Conservation (phyloP, 2,329 filamentous ascomycete species). For the Botryotinia globosa region DNA sequence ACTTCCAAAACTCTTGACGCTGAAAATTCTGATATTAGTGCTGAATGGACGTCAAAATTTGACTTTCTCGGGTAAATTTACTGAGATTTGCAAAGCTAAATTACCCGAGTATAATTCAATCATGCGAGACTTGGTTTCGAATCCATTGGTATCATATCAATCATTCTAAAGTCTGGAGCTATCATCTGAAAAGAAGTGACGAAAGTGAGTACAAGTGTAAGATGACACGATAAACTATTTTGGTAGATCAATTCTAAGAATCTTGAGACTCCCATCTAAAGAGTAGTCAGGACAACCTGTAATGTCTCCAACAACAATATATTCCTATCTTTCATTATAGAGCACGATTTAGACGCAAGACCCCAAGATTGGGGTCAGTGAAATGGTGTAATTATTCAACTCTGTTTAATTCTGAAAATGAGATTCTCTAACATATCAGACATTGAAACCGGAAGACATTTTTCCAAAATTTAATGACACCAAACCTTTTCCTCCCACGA, state of each 20-base stretch:
- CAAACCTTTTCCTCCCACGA: background rate
- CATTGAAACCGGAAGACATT: background rate
- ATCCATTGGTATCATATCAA: background rate
- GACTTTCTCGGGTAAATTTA: background rate
- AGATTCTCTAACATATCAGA: too few species aligned
- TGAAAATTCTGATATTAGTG: background rate
- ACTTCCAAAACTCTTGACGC: background rate
- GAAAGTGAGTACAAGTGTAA: fast-evolving
- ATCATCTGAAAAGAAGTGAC: background rate
- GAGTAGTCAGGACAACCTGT: background rate
- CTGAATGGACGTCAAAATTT: background rate
- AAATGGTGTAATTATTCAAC: background rate
- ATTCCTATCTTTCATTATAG: background rate
- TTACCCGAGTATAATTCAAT: background rate
- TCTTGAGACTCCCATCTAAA: background rate
- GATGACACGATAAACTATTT: background rate
- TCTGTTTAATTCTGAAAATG: background rate
- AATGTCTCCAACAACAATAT: background rate
- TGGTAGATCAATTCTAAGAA: background rate
- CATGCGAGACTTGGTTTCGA: background rate
- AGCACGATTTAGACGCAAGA: background rate
- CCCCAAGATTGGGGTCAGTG: background rate
- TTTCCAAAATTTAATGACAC: background rate
- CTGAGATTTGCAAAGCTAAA: background rate
- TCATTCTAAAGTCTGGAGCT: background rate